Evolutionary conservation across 129 eudicot genomes (phyloP), one percentile per base, ranked within the genome.

Genomic region (Sambucus nigra): DNA sequence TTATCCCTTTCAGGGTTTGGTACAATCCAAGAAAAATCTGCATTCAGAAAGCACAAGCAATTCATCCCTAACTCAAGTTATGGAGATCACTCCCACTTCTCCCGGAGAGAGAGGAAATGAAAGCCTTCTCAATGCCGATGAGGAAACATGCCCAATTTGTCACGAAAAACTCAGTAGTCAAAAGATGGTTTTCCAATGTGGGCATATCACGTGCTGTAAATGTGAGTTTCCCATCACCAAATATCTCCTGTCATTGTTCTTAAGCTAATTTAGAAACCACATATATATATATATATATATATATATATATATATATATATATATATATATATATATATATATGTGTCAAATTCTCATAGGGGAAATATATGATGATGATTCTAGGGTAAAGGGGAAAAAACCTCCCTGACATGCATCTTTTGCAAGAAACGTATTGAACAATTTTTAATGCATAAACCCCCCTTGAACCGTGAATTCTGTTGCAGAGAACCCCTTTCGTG

Each of bases 181-280:
- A 61, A 91, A 73, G 72, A 86, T 91, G 95, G 99, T 91, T 41
- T 91, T 91, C 55, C 94, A 75, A 66, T 91, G 99, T 72, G 99
- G 89, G 32, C 99, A 91, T 68, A 60, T 80, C 47, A 86, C 78
- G 18, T 91, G 99, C 51, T 85, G 89, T 76, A 91, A 85, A 82
- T 91, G 99, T 91, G 71, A 78, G 97, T 66, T 61, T 35, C 55
- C 23, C 46, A 40, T 42, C 27, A 25, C 26, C 44, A 19, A n/a
- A 7, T 48, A 28, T 64, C 26, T 49, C 31, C 38, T 61, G 1
- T 45, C 16, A 28, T 14, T 59, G 7, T 28, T 45, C n/a, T 46
- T 27, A 20, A 25, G 25, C 46, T 40, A 3, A 4, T 58, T 38
- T 23, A 18, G 19, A 58, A 26, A 33, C 23, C 27, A 29, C 8